Percentiles rank a stretch among this genome's conserved stretches.
Evolutionary conservation across 768 basidiomycete genomes (phyloP).

Genomic region (Phylloporus arenicola): DNA sequence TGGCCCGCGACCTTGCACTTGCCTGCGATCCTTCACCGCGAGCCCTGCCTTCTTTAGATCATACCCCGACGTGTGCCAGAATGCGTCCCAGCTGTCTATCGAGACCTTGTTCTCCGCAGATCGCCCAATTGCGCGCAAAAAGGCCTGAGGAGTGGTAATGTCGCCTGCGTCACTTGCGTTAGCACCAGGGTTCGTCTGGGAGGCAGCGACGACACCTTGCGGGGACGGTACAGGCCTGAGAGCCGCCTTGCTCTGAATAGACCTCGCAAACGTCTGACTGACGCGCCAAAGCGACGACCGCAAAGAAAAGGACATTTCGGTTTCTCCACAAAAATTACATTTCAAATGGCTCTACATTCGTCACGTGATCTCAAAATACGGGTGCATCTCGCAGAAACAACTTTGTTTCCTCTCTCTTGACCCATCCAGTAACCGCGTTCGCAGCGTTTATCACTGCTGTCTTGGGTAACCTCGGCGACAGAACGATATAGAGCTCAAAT

Average conservation of each 20-base stretch:
- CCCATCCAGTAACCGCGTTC: conserved; percentile 85
- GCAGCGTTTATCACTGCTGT: conserved; percentile 83
- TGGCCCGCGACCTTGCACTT: conserved; percentile 18
- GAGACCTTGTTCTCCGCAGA: conserved; percentile 58
- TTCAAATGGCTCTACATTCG: neutral
- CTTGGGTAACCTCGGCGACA: conserved; percentile 84
- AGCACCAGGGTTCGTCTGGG: neutral
- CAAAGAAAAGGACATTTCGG: conserved; percentile 20
- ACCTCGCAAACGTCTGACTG: conserved; percentile 20
- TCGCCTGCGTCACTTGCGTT: conserved; percentile 32
- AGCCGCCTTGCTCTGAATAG: conserved; percentile 28
- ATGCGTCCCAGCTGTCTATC: conserved; percentile 62
- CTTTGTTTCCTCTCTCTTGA: conserved; percentile 77
- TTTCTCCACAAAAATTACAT: neutral
- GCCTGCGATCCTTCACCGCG: conserved; percentile 67
- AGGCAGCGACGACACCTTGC: conserved; percentile 14
- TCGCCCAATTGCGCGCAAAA: conserved; percentile 73
- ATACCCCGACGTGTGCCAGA: conserved; percentile 58
- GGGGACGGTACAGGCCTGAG: conserved; percentile 19
- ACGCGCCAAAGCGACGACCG: conserved; percentile 17
- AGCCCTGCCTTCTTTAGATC: conserved; percentile 64
- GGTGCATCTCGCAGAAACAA: conserved; percentile 88
- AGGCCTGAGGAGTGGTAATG: conserved; percentile 55
- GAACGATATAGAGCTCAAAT: conserved; percentile 84
- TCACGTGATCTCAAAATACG: conserved; percentile 56